phyloP scores from a whole-genome alignment of 768 basidiomycete genomes.

The Artomyces pyxidatus region DNA sequence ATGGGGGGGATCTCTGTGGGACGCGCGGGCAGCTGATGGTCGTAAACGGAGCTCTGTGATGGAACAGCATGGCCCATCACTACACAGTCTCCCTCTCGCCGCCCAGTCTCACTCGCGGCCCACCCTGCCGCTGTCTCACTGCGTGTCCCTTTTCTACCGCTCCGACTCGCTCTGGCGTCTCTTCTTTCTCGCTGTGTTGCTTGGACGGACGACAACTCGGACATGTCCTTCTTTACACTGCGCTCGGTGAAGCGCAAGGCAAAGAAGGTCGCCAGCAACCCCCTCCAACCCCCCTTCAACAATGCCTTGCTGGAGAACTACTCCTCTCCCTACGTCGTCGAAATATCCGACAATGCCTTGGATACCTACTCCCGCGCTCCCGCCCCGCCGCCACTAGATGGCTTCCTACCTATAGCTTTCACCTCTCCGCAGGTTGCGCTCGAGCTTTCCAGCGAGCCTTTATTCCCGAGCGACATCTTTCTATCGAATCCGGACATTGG shows the following conservation, averaged over 20 bases:
- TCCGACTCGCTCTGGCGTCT: background rate
- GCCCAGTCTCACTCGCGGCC: background rate
- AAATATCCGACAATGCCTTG: conserved; percentile 4
- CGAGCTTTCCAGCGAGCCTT: conserved; percentile 5
- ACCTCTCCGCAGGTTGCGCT: conserved; percentile 5
- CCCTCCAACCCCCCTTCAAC: background rate
- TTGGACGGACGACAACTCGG: background rate
- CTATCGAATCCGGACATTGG: background rate
- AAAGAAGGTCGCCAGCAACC: conserved; percentile 8
- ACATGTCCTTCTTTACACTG: conserved; percentile 10
- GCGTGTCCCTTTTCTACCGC: background rate
- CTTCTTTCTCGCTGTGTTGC: background rate
- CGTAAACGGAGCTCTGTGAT: background rate
- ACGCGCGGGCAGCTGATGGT: background rate
- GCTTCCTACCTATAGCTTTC: background rate
- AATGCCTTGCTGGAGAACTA: conserved; percentile 1
- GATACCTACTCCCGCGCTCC: background rate
- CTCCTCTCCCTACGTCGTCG: conserved; percentile 5
- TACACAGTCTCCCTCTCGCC: background rate
- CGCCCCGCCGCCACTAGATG: background rate
- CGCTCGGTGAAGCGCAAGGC: conserved; percentile 14
- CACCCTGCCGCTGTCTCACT: background rate
- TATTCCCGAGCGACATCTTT: conserved; percentile 4
- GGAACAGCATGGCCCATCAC: background rate
- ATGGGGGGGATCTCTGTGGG: too few species aligned